phyloP scores from a whole-genome alignment of 805 yeast genomes.

The Hanseniaspora opuntiae region DNA sequence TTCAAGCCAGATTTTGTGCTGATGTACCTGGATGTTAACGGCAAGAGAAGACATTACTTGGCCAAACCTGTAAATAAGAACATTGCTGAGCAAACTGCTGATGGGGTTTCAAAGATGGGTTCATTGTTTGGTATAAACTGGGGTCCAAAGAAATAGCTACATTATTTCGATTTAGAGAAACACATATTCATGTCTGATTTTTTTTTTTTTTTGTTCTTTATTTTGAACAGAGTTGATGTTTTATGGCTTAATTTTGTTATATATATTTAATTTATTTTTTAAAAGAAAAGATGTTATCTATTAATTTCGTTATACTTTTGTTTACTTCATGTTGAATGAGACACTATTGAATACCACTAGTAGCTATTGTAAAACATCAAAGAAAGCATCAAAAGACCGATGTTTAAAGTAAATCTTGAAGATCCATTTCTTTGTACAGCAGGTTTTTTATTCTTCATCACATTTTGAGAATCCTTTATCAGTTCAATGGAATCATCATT shows the following conservation, averaged over 20 bases:
- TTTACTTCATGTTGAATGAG: too few species aligned
- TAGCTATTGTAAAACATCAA: too few species aligned
- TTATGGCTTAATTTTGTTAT: too few species aligned
- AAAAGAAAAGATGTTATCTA: too few species aligned
- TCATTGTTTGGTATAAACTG: conserved; percentile 75
- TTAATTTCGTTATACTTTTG: too few species aligned
- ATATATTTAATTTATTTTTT: too few species aligned
- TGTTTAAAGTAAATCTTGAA: not conserved
- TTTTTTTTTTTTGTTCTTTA: not conserved
- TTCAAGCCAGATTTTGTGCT: conserved; percentile 58
- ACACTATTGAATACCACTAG: too few species aligned
- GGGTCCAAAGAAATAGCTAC: conserved; percentile 58
- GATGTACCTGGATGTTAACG: conserved; percentile 64
- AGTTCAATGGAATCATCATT: not conserved
- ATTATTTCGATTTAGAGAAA: not conserved
- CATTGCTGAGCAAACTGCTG: conserved; percentile 20
- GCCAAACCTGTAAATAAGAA: conserved; percentile 48
- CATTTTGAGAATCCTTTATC: not conserved
- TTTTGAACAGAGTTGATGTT: not conserved
- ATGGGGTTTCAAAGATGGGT: conserved; percentile 14
- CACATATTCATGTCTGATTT: too few species aligned
- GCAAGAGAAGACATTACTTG: conserved; percentile 52
- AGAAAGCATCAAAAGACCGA: not conserved
- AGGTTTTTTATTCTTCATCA: not conserved
- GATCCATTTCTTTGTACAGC: not conserved